Percentiles rank a stretch among this genome's conserved stretches.
phyloP scores from a whole-genome alignment of 139 green algal genomes.

The Chlamydomonas applanata region DNA sequence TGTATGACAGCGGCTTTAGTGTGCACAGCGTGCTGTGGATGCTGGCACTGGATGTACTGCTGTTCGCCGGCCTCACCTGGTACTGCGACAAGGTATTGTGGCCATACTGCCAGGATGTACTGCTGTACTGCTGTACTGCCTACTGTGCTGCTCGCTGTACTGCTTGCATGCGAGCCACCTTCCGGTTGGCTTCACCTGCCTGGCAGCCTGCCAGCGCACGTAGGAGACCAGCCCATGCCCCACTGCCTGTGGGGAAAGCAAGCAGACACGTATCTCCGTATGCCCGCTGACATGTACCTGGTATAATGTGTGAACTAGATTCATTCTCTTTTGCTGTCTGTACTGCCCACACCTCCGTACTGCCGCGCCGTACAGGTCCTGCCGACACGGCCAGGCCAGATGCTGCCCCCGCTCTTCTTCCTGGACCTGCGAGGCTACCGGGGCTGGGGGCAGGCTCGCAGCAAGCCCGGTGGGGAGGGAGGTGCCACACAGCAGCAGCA shows the following conservation, averaged over 20 bases:
- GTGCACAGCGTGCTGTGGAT: conserved; percentile 52
- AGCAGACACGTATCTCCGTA: too few species aligned
- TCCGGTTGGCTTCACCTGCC: too few species aligned
- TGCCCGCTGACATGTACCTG: too few species aligned
- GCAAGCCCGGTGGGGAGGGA: not conserved
- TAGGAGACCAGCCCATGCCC: too few species aligned
- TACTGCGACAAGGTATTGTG: conserved; percentile 74
- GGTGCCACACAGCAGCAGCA: not conserved
- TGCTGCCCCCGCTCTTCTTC: conserved; percentile 39
- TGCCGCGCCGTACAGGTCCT: conserved; percentile 23
- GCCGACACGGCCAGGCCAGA: conserved; percentile 26
- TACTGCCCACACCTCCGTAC: not conserved
- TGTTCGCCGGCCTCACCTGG: conserved; percentile 58
- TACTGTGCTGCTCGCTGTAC: too few species aligned
- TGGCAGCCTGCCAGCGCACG: too few species aligned
- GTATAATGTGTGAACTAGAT: too few species aligned
- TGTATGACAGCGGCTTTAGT: conserved; percentile 48
- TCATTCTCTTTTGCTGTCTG: not conserved
- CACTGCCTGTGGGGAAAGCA: too few species aligned
- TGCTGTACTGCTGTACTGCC: too few species aligned
- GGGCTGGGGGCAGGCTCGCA: not conserved
- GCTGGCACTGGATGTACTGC: conserved; percentile 57
- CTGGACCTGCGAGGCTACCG: conserved; percentile 29
- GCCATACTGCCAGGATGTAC: too few species aligned
- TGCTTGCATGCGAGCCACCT: too few species aligned